These are phyloP conservation scores for Salvia hispanica DNA, from an alignment of 257 asterid genomes.

Conservation along the genomic window DNA sequence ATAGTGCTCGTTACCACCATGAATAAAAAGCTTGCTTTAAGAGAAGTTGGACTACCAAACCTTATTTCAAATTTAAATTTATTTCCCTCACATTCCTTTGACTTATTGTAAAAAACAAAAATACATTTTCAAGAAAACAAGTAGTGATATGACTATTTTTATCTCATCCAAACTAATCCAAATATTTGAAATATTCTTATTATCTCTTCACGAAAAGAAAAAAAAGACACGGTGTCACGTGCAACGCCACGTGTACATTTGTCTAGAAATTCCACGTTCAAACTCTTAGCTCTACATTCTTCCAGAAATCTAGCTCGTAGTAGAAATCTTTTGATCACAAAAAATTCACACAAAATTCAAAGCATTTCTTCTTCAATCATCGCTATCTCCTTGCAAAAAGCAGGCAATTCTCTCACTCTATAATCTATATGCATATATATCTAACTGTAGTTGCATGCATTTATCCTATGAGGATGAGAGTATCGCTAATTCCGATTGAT, in stretches of 20 bases:
- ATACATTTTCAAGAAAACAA: background rate
- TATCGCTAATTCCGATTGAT: conserved; percentile 6
- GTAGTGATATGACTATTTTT: background rate
- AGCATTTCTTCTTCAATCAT: background rate
- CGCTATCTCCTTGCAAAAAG: background rate
- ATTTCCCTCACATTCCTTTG: too few relatives aligned
- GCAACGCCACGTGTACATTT: conserved; percentile 13
- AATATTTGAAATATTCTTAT: background rate
- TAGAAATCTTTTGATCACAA: background rate
- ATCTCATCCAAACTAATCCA: too few relatives aligned
- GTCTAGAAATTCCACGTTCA: conserved; percentile 8
- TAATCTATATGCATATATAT: background rate
- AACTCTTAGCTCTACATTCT: conserved; percentile 12
- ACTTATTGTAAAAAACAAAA: too few relatives aligned
- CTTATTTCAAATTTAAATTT: too few relatives aligned
- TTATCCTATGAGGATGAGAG: background rate
- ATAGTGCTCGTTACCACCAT: too few relatives aligned
- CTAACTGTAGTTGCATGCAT: conserved; percentile 4
- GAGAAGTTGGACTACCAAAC: too few relatives aligned
- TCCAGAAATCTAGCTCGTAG: background rate
- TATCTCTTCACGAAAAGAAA: background rate
- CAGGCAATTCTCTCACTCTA: background rate
- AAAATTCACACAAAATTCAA: background rate
- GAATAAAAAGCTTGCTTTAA: too few relatives aligned
- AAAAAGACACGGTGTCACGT: conserved; percentile 4